Evolutionary conservation across 73 alveolate genomes (phyloP), one percentile per base, ranked within the genome.

Genomic region (Paramecium tetraurelia): DNA sequence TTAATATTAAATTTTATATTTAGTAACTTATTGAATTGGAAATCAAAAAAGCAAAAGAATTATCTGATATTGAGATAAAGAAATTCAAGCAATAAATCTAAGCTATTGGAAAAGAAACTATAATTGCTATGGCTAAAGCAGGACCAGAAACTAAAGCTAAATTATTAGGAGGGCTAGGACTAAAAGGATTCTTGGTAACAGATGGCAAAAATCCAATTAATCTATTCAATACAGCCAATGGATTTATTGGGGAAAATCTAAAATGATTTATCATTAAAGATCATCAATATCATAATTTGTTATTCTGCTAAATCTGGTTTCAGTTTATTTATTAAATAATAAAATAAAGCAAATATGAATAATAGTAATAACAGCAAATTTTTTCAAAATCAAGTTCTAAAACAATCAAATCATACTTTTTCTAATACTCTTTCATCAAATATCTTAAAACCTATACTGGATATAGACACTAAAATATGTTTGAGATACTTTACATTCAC

Each of bases 101-200:
- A 40, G 89, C 96, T 27, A 59, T 96, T 58, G 99, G 99, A 58
- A 92, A 84, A 63, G 96, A 95, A 33, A 96, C 99, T 18, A 87
- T 96, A 2, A 95, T 96, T 11, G 92, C 97, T 20, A 95, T 96
- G 94, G 92, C 99, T 21, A 96, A 86, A 84, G 97, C 98, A 58
- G 99, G 99, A 31, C 99, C 99, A 24, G 99, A 96, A 59, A 92
- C 95, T 18, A 93, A 96, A 87, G 98, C 98, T 43, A 92, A 95
- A 77, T 83, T 96, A 35, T 95, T 96, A 21, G 85, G 90, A 33
- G 93, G 97, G 21, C 93, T 96, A 18, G 98, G 98, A 27, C 85
- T 96, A 69, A 77, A 94, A 69, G 98, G 98, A 7, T 96, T 95
- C 93, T 58, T 96, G 96, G 95, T 96, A 41, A 96, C 95, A 94